Conservation (phyloP, 2,329 filamentous ascomycete genomes). For the Botryotinia globosa region DNA sequence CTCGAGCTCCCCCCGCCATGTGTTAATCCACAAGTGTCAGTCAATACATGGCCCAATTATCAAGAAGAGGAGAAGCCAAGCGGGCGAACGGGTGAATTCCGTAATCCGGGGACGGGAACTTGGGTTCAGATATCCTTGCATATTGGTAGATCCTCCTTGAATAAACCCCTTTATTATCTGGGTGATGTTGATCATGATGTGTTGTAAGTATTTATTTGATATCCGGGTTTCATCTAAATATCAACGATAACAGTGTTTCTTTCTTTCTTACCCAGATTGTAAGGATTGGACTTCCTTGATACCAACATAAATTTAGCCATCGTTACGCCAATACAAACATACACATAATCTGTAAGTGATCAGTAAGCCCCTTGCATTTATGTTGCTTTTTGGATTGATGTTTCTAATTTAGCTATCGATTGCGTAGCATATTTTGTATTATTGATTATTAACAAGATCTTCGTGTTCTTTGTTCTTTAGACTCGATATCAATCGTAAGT, state of each 20-base stretch:
- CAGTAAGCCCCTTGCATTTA: neutral
- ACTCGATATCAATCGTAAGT: neutral
- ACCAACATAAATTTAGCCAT: neutral
- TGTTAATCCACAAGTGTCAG: neutral
- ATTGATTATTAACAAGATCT: neutral
- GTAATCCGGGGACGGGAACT: neutral
- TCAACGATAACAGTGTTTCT: neutral
- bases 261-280: neutral
- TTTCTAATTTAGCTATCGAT: neutral
- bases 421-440: neutral
- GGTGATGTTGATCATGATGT: neutral
- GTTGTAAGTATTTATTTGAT: neutral
- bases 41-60: neutral
- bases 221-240: neutral
- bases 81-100: neutral
- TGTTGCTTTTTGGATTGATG: neutral
- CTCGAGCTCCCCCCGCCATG: neutral
- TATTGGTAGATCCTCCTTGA: neutral
- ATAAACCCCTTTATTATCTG: neutral
- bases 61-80: neutral
- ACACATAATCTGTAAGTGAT: neutral
- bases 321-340: neutral
- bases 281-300: neutral
- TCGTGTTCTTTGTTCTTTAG: neutral
- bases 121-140: neutral